Evolutionary conservation across 2,329 filamentous ascomycete species (phyloP).

Genomic region (Colletotrichum zoysiae): DNA sequence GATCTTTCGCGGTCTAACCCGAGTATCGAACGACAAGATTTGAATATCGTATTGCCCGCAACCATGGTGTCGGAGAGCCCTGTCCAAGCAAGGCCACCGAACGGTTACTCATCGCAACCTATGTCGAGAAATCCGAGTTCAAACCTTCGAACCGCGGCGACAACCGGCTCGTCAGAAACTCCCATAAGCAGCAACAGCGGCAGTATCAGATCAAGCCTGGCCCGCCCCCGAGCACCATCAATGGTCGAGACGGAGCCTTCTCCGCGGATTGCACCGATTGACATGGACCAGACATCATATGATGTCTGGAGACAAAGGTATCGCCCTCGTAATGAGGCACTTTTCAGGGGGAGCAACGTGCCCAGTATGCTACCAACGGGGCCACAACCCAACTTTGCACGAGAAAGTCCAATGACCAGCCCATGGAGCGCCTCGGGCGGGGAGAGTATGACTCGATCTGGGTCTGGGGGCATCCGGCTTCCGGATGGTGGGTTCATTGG

Average conservation of each 20-base stretch:
- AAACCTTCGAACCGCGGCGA: conserved; percentile 33
- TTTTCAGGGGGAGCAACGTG: conserved; percentile 27
- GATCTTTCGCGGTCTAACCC: conserved; percentile 23
- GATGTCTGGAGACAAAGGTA: conserved; percentile 46
- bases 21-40: conserved; percentile 11
- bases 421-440: conserved; percentile 10
- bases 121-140: conserved; percentile 62
- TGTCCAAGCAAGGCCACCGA: conserved; percentile 43
- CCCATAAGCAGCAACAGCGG: conserved; percentile 44
- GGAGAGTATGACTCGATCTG: conserved; percentile 33
- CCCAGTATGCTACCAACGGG: conserved; percentile 18
- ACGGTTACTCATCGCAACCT: conserved; percentile 63
- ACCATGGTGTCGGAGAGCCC: conserved; percentile 43
- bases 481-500: conserved; percentile 31
- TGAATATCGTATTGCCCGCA: conserved; percentile 45
- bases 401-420: conserved; percentile 24
- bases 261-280: conserved; percentile 50
- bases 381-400: conserved; percentile 21
- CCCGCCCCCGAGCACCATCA: conserved; percentile 50
- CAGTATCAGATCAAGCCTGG: conserved; percentile 45
- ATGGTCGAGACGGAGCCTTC: conserved; percentile 61
- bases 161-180: conserved; percentile 24
- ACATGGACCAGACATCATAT: conserved; percentile 49
- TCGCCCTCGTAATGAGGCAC: conserved; percentile 10
- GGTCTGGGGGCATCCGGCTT: conserved; percentile 38